Evolutionary conservation across 805 yeast genomes (phyloP).

Genomic region (Candida andamanensis): DNA sequence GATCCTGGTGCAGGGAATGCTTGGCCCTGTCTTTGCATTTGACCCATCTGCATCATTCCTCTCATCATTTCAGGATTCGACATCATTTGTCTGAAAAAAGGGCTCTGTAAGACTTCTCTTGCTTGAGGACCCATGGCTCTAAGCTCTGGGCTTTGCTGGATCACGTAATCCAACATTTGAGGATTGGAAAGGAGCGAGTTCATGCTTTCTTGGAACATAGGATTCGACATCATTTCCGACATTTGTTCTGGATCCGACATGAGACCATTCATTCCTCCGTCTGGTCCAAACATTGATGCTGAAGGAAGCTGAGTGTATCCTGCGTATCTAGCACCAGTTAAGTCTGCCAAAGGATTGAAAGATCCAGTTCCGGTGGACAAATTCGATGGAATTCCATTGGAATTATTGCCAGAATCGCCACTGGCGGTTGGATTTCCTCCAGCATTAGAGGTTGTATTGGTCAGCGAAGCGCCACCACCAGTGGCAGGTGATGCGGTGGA

Average conservation of each 20-base stretch:
- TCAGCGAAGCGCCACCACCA: slow-evolving; percentile 3
- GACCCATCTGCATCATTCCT: slow-evolving; percentile 72
- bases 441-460: slow-evolving; percentile 15
- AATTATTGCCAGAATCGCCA: slow-evolving; percentile 11
- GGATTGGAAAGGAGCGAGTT: slow-evolving; percentile 81
- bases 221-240: slow-evolving; percentile 70
- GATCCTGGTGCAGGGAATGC: slow-evolving; percentile 27
- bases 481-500: slow-evolving; percentile 19
- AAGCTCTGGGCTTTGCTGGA: slow-evolving; percentile 78
- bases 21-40: slow-evolving; percentile 36
- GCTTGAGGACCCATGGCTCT: slow-evolving; percentile 87
- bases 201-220: slow-evolving; percentile 77
- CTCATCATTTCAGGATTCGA: slow-evolving; percentile 83
- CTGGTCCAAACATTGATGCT: slow-evolving; percentile 87
- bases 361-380: slow-evolving; percentile 85
- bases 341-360: slow-evolving; percentile 83
- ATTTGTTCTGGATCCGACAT: slow-evolving; percentile 75
- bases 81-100: slow-evolving; percentile 64
- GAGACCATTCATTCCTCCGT: slow-evolving; percentile 76
- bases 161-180: slow-evolving; percentile 77
- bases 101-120: slow-evolving; percentile 79
- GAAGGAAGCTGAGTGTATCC: slow-evolving; percentile 87
- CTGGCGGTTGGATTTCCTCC: slow-evolving; percentile 14
- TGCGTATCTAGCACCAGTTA: slow-evolving; percentile 94
- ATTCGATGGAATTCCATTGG: slow-evolving; percentile 59